Conservation (phyloP, 1,284 basidiomycete genomes). For the Sanghuangporus weigelae region DNA sequence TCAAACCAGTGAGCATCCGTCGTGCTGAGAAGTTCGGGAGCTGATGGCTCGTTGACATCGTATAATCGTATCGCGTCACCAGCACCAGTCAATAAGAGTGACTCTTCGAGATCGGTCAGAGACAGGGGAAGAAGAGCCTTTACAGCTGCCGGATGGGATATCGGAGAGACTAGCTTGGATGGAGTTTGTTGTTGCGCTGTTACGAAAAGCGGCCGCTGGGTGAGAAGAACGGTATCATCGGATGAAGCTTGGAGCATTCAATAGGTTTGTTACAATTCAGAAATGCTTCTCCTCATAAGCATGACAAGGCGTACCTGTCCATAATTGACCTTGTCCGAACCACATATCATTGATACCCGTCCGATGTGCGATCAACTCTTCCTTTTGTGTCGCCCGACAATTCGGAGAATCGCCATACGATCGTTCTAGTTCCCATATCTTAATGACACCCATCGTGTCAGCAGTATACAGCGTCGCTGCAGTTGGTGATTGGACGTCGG, state of each 20-base stretch:
- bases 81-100: slow-evolving; percentile 73
- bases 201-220: slow-evolving; percentile 32
- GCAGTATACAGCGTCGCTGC: slow-evolving; percentile 64
- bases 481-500: slow-evolving; percentile 37
- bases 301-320: slow-evolving; percentile 62
- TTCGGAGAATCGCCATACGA: slow-evolving; percentile 36
- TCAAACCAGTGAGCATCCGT: slow-evolving; percentile 87
- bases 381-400: slow-evolving; percentile 50
- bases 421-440: slow-evolving; percentile 62
- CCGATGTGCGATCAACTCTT: slow-evolving; percentile 66
- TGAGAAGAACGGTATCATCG: slow-evolving; percentile 76
- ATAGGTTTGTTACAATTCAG: background rate
- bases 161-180: slow-evolving; percentile 3
- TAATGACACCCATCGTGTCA: slow-evolving; percentile 84
- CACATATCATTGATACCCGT: slow-evolving; percentile 76
- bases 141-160: slow-evolving; percentile 16
- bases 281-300: background rate
- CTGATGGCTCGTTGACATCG: slow-evolving; percentile 56
- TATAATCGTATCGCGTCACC: slow-evolving; percentile 79
- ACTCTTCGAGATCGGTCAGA: slow-evolving; percentile 62
- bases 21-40: slow-evolving; percentile 56
- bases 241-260: slow-evolving; percentile 58
- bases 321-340: slow-evolving; percentile 63
- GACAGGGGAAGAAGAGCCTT: slow-evolving; percentile 47
- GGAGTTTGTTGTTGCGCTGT: background rate